Evolutionary conservation across 768 basidiomycete genomes (phyloP), one percentile per base, ranked within the genome.

Genomic region (Candolleomyces eurysporus): DNA sequence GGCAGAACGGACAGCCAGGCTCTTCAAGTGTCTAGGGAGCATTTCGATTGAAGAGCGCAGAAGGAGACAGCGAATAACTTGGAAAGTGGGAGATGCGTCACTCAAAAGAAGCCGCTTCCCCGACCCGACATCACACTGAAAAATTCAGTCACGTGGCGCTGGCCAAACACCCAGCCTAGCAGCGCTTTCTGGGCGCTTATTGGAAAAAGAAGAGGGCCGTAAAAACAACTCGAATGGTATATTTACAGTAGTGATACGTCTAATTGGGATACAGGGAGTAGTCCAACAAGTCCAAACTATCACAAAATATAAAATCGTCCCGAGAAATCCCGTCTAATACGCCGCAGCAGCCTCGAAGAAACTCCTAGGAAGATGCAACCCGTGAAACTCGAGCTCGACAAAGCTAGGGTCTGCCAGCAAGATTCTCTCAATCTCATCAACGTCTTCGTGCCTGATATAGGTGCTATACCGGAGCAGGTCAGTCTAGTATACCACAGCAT

Each of bases 21-120:
- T 77, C 65, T 77, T 76, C 40, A 82, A 73, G 64, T 80, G 76
- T 66, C 79, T 73, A 48, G 80, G 79, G 54, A 80, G 69, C 79
- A 82, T 82, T 30, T 32, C 32, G 11, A 11, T 30, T 11, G 17
- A 43, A 7, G 19, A 13, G 36, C 5, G 54, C 9, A 30, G 30
- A 22, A 60, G 30, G n/a, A 40, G 14, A 30, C n/a, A 50, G 48
- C 26, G 54, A 45, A 39, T 55, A 46, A 49, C 40, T 22, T 48
- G 36, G 36, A 32, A 40, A 50, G 16, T 19, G 11, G 45, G 54
- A 56, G 43, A 49, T 57, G 55, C 61, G 48, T 61, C 55, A 61
- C 48, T 40, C 17, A 49, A n/a, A 26, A 36, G 36, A 36, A 36
- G 3, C 36, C 36, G 36, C 36, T 36, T 36, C 36, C 16, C 26